Percentiles rank a stretch among this genome's conserved stretches.
Evolutionary conservation across 257 asterid species (phyloP).

Genomic region (Dorcoceras hygrometricum): DNA sequence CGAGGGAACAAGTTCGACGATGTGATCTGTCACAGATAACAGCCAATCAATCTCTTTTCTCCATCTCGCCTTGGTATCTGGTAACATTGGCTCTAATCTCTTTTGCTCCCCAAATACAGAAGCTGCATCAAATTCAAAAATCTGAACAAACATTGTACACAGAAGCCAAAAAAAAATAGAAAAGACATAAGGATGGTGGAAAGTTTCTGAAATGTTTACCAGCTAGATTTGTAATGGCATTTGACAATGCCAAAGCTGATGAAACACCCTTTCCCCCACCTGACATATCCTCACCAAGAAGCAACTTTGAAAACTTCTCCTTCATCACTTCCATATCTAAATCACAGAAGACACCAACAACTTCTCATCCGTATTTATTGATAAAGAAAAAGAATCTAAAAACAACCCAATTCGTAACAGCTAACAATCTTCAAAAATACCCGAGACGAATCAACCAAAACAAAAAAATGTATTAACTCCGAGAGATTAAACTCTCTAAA

Average conservation of each 20-base stretch:
- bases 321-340: constrained; percentile 69
- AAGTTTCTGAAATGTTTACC: constrained; percentile 31
- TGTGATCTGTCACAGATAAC: constrained; percentile 70
- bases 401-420: not conserved
- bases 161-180: not conserved
- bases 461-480: too few species aligned
- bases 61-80: constrained; percentile 71
- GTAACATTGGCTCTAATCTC: constrained; percentile 77
- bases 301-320: constrained; percentile 70
- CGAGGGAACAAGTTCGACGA: constrained; percentile 84
- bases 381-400: not conserved
- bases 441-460: not conserved
- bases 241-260: constrained; percentile 69
- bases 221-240: constrained; percentile 73
- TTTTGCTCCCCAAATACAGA: constrained; percentile 82
- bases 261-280: constrained; percentile 86
- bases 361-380: not conserved
- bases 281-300: constrained; percentile 75
- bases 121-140: constrained; percentile 43
- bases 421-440: too few species aligned
- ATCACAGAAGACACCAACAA: not conserved
- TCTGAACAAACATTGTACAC: not conserved
- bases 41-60: constrained; percentile 82
- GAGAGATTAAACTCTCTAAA: not conserved
- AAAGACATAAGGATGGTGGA: not conserved